Base-by-base conservation (phyloP, 1,284 basidiomycete species). In the Fistulina hepatica region DNA sequence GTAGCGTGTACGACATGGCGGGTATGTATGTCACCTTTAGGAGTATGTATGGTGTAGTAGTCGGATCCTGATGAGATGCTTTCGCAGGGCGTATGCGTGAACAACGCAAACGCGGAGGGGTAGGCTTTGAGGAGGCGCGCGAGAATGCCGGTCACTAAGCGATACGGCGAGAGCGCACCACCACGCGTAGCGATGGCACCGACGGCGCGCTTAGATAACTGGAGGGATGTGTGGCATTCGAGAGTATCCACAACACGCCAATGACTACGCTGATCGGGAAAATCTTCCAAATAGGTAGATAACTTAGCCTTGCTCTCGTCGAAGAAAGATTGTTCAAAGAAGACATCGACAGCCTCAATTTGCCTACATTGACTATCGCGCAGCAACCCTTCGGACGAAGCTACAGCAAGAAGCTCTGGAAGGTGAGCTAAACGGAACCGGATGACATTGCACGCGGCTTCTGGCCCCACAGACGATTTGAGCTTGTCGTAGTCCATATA, bases 1-100 rank as follows among this genome's bases (percentile, higher is more conserved):
- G 83, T 88, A 1, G 83, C 81, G 52, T 90, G 84, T 2, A 89
- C 60, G 34, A 89, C 61, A 47, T 82, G 80, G 3, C 55, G 57
- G 0, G 81, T 57, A 4, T 52, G 56, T 33, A 84, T 57, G 10
- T 48, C 45, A 2, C 82, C 81, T 30, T 63, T 67, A 2, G 71
- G 62, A 1, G 83, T 85, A 2, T 48, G 51, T 21, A 76, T 51
- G 3, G 51, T 54, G 50, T 76, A 76, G 13, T 43, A 39, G 21
- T 35, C 21, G 12, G 54, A 50, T 6, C 55, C 51, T 24, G 54
- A 43, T 9, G 47, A 44, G 34, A 75, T 65, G 11, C 52, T 55
- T 7, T 56, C 64, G 47, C 69, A 73, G 2, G 73, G 69, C 2
- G 73, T 71, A 20, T 60, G 58, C 7, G 71, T 68, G 43, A 63